These are phyloP conservation scores for Boletus subluridellus DNA, from an alignment of 1,284 basidiomycete genomes.

Conservation along the genomic window DNA sequence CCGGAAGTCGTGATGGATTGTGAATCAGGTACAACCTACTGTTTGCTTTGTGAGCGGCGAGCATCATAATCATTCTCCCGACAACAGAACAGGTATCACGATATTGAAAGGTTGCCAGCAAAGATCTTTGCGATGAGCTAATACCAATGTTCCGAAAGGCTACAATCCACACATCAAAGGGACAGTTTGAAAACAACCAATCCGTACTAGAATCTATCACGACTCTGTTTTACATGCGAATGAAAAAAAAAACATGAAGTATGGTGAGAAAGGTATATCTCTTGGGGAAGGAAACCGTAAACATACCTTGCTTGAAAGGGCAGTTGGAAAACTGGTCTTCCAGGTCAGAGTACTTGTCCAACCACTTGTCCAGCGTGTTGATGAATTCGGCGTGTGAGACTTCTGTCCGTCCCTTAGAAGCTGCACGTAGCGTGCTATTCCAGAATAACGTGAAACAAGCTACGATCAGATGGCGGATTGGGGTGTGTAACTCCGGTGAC, in stretches of 20 bases:
- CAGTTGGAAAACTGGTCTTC: conserved; percentile 2
- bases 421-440: not conserved
- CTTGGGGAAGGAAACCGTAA: not conserved
- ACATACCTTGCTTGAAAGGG: not conserved
- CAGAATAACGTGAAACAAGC: not conserved
- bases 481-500: not conserved
- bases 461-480: not conserved
- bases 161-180: not conserved
- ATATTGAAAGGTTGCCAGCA: no score
- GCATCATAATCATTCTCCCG: no score
- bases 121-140: not conserved
- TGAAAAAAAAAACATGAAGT: no score
- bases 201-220: not conserved
- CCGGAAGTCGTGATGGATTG: no score
- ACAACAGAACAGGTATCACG: no score
- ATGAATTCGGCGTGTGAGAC: not conserved
- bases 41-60: no score
- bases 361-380: not conserved
- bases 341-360: not conserved
- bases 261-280: not conserved
- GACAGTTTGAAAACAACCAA: not conserved
- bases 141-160: not conserved
- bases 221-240: not conserved
- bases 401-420: not conserved
- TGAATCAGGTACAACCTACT: no score